Base-by-base conservation (phyloP, 2,329 filamentous ascomycete genomes). In the Cryphonectria japonica region DNA sequence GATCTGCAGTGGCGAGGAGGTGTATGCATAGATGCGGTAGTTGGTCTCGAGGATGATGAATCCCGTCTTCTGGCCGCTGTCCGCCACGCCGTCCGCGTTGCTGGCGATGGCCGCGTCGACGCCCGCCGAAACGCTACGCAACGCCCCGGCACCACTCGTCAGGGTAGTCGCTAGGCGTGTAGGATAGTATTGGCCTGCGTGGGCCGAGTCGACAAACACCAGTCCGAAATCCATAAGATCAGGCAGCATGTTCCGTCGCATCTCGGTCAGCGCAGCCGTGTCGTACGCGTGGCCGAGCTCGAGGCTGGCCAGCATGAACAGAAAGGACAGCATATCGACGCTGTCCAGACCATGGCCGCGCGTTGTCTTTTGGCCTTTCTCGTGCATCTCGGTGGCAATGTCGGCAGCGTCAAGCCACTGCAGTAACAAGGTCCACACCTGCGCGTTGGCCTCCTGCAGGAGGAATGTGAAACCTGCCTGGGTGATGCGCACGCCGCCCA, bases 1-100 rank as follows among this genome's bases (percentile, higher is more conserved):
- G 74, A 98, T 99, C 80, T 98, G 95, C 0, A 99, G 89, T 0
- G 95, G 93, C 0, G 94, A 97, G 46, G 92, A 92, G 8, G 97
- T 98, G 83, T 99, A 99, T 43, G 96, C 96, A 83, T 99, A 99
- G 75, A 99, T 84, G 37, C 96, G 93, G 83, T 98, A 98, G 83
- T 99, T 99, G 11, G 96, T 99, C 84, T 99, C 96, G 75, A 99
- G 89, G 77, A 99, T 95, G 78, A 99, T 94, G 83, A 94, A 96
- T 73, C 95, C 95, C 77, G 91, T 90, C 73, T 85, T 82, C 26
- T 87, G 83, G 67, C 81, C 77, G 34, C 80, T 77, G 26, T 64
- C 77, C 78, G 1, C 80, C 74, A 59, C 77, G 22, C 80, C 75
- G 26, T 79, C 80, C 26, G 88, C 82, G n/a, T 86, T 87, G 29